Percentiles rank a stretch among this genome's conserved stretches.
Conservation (phyloP, 495 filamentous ascomycete species). For the Gamarada debralockiae region DNA sequence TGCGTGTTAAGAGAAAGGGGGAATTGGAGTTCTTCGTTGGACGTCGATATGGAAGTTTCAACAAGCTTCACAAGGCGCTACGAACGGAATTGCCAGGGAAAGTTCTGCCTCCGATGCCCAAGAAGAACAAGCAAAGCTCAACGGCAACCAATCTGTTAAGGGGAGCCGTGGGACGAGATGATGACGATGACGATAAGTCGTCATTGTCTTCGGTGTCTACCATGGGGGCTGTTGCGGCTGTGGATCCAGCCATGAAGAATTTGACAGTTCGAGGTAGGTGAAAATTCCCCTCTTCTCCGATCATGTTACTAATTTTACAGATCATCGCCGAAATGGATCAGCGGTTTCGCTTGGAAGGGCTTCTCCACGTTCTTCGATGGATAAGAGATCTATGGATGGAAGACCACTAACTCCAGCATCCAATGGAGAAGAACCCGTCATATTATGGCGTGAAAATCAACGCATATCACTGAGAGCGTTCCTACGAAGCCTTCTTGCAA, state of each 20-base stretch:
- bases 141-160: slow-evolving; percentile 50
- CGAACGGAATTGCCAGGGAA: slow-evolving; percentile 89
- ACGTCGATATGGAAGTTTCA: slow-evolving; percentile 86
- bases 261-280: slow-evolving; percentile 37
- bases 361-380: slow-evolving; percentile 17
- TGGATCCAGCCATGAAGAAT: slow-evolving; percentile 31
- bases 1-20: slow-evolving; percentile 72
- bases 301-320: slow-evolving; percentile 8
- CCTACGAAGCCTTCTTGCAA: slow-evolving; percentile 76
- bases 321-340: slow-evolving; percentile 17
- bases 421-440: slow-evolving; percentile 29
- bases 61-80: slow-evolving; percentile 69
- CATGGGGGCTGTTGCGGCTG: slow-evolving; percentile 17
- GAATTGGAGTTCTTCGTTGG: slow-evolving; percentile 73
- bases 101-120: slow-evolving; percentile 77
- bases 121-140: slow-evolving; percentile 80
- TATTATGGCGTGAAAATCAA: slow-evolving; percentile 85
- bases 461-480: slow-evolving; percentile 89
- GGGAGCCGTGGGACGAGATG: slow-evolving; percentile 41
- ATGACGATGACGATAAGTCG: slow-evolving; percentile 64
- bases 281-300: not conserved
- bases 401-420: not conserved
- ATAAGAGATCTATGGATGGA: slow-evolving; percentile 11
- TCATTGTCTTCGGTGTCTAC: slow-evolving; percentile 80
- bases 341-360: slow-evolving; percentile 10